phyloP scores from a whole-genome alignment of 495 filamentous ascomycete genomes.

The Aspergillus panamensis region DNA sequence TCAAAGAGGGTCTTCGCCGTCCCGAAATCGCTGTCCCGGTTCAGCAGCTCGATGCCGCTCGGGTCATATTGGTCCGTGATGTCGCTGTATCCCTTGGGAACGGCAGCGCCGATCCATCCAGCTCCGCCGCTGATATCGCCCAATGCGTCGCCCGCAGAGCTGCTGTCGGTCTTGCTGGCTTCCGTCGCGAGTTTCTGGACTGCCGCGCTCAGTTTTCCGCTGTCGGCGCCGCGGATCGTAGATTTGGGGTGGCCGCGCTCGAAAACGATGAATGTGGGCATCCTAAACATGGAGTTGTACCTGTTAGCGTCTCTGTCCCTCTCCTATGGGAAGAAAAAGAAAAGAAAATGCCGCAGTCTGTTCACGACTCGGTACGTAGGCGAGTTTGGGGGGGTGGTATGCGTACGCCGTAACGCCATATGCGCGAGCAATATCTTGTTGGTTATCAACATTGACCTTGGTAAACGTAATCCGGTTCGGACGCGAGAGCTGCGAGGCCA shows the following conservation, averaged over 20 bases:
- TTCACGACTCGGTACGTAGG: conserved; percentile 1
- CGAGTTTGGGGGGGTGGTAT: background rate
- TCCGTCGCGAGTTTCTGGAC: conserved; percentile 71
- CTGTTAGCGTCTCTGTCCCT: too few relatives aligned
- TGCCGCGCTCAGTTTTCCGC: conserved; percentile 59
- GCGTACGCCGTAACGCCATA: conserved; percentile 72
- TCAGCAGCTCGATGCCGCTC: conserved; percentile 80
- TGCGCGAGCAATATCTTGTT: conserved; percentile 65
- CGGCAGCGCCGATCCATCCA: conserved; percentile 66
- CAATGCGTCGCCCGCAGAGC: conserved; percentile 40
- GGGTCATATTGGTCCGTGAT: conserved; percentile 77
- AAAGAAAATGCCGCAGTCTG: background rate
- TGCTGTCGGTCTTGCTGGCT: conserved; percentile 53
- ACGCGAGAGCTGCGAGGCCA: conserved; percentile 67
- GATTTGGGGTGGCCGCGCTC: conserved; percentile 63
- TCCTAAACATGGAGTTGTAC: conserved; percentile 25
- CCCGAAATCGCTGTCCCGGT: conserved; percentile 69
- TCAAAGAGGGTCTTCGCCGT: conserved; percentile 71
- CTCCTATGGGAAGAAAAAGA: too few relatives aligned
- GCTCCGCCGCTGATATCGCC: conserved; percentile 39
- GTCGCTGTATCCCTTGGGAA: conserved; percentile 78
- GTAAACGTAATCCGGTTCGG: conserved; percentile 74
- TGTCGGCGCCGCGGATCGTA: conserved; percentile 71
- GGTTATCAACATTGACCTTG: conserved; percentile 79
- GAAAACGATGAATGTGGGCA: conserved; percentile 92